Conservation (phyloP, 805 yeast genomes). For the Blastobotrys muscicola region DNA sequence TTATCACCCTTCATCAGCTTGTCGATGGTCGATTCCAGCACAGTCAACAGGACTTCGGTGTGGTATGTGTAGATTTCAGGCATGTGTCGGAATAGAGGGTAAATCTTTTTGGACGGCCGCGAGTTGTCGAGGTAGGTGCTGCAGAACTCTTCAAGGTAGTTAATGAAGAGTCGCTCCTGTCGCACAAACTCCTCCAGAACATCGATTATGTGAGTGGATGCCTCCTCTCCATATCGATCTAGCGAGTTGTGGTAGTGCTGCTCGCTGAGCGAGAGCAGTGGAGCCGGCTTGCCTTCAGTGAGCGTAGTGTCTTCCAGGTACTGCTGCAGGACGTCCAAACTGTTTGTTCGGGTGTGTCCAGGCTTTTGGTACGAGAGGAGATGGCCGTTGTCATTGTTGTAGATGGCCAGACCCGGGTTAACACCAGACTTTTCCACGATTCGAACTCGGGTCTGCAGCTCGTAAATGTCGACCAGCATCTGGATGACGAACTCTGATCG, state of each 20-base stretch:
- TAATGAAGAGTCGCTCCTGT: constrained; percentile 7
- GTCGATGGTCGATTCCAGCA: constrained; percentile 11
- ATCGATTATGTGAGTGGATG: not conserved
- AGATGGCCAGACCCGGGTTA: not conserved
- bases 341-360: constrained; percentile 2
- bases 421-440: not conserved
- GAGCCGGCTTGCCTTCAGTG: not conserved
- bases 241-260: not conserved
- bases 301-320: constrained; percentile 8
- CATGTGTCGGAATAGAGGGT: constrained; percentile 12
- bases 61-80: constrained; percentile 18
- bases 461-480: constrained; percentile 28
- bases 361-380: not conserved
- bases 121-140: constrained; percentile 8
- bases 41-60: constrained; percentile 7
- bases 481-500: constrained; percentile 34
- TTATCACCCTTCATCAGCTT: constrained; percentile 1
- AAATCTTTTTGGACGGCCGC: constrained; percentile 7
- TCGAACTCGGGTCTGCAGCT: constrained; percentile 5
- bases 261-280: not conserved
- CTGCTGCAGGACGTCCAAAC: constrained; percentile 11
- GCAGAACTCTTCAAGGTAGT: constrained; percentile 9
- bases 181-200: constrained; percentile 7
- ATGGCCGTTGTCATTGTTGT: not conserved
- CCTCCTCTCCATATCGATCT: not conserved